A percentile compares a stretch with the other conserved stretches of the same genome.
These are phyloP conservation scores for Aspergillus costaricaensis DNA, from an alignment of 2,329 filamentous ascomycete genomes.

Conservation along the genomic window DNA sequence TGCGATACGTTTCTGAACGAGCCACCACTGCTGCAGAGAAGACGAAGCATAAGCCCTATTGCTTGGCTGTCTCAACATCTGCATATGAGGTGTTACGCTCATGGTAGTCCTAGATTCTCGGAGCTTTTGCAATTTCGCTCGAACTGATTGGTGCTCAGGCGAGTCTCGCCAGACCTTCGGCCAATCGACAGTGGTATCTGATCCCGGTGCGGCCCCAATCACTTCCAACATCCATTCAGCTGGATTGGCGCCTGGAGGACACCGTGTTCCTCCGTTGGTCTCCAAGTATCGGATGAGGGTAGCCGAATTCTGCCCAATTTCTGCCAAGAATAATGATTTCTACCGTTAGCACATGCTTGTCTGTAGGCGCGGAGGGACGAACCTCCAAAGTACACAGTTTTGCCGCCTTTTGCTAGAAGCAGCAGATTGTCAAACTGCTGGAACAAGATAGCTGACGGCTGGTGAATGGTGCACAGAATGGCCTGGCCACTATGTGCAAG, in stretches of 20 bases:
- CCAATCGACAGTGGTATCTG: conserved; percentile 53
- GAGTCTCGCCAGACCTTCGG: conserved; percentile 59
- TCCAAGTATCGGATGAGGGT: conserved; percentile 63
- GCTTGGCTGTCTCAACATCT: conserved; percentile 32
- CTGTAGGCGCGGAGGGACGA: too few species aligned
- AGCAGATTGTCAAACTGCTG: conserved; percentile 70
- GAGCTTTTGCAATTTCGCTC: conserved; percentile 51
- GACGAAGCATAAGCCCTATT: conserved; percentile 77
- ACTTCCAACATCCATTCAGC: conserved; percentile 68
- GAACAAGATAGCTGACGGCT: conserved; percentile 87
- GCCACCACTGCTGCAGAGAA: conserved; percentile 64
- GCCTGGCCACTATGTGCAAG: conserved; percentile 82
- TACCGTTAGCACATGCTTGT: too few species aligned
- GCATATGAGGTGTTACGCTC: too few species aligned
- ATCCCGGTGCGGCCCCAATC: conserved; percentile 59
- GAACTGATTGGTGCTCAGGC: conserved; percentile 54
- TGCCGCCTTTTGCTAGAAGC: conserved; percentile 63
- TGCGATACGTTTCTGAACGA: conserved; percentile 72
- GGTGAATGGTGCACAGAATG: conserved; percentile 89
- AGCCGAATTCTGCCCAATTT: conserved; percentile 59
- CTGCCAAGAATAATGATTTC: conserved; percentile 12
- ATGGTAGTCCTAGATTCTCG: conserved; percentile 47
- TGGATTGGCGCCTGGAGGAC: conserved; percentile 63
- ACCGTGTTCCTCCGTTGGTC: conserved; percentile 58
- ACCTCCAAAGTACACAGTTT: conserved; percentile 64